Evolutionary conservation across 371 early-diverging fungal species (phyloP), one percentile per base, ranked within the genome.

Genomic region (Umbelopsis sp.): DNA sequence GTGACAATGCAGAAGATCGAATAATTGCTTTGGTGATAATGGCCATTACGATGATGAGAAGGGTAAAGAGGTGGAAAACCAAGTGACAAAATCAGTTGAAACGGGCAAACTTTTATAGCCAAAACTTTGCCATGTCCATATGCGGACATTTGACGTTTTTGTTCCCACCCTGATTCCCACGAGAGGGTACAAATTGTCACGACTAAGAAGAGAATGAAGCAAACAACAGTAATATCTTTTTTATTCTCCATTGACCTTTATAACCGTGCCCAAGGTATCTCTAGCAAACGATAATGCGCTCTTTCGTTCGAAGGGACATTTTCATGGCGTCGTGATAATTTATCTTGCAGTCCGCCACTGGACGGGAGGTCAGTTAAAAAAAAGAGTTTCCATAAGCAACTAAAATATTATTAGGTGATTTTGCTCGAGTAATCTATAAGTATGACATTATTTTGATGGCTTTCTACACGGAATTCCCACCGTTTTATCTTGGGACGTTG

Each of bases 61-160:
- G 5, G 29, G 57, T 32, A 32, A 53, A 53, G 57, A 57, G 37
- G 25, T 22, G 22, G 22, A 11, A 53, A 29, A 18, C 45, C 32
- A 35, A 57, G 57, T 57, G 37, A 29, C 29, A n/a, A 35, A 22
- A 57, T 57, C 57, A 57, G 57, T 32, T 57, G 57, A 57, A 57
- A 35, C 57, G 57, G 57, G 35, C 35, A 35, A 57, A 57, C 35
- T 35, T 57, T 57, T 57, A 57, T 57, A 57, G 57, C 57, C 29
- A 32, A 11, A 35, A 57, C 22, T 16, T 57, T 16, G 18, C 35
- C 18, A 25, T 35, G 18, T n/a, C 57, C 57, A 57, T 57, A 57
- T 18, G 29, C 57, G 57, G 57, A 57, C 57, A 57, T 57, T 57
- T 57, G 57, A 57, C 57, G 57, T 57, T 57, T 57, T 35, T 29